These are phyloP conservation scores for Pascua sp. DNA, from an alignment of 1,284 basidiomycete species.

Conservation along the genomic window DNA sequence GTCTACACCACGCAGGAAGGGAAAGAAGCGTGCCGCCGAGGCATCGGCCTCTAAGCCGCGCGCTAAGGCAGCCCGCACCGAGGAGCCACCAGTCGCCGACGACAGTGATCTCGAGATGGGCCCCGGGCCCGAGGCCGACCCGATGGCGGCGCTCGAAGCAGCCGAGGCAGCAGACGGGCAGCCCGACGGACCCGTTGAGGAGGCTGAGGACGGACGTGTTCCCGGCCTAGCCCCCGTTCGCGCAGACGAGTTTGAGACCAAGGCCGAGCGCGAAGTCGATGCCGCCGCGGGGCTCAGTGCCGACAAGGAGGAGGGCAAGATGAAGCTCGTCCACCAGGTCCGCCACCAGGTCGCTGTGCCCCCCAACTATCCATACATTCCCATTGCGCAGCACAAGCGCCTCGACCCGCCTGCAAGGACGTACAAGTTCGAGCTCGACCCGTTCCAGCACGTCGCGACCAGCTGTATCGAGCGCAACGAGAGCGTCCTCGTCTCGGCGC, in stretches of 20 bases:
- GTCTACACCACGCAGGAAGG: constrained; percentile 6
- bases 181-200: constrained; percentile 17
- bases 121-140: constrained; percentile 2
- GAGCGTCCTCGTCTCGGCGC: constrained; percentile 94
- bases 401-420: constrained; percentile 83
- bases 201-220: constrained; percentile 13
- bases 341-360: constrained; percentile 74
- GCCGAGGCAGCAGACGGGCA: constrained; percentile 8
- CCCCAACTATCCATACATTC: constrained; percentile 83
- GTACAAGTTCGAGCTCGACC: constrained; percentile 96
- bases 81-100: constrained; percentile 5
- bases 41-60: background rate
- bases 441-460: constrained; percentile 94
- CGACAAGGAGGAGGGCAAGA: constrained; percentile 50
- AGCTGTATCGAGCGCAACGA: constrained; percentile 95
- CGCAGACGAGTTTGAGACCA: constrained; percentile 83
- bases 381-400: constrained; percentile 88
- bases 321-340: constrained; percentile 50
- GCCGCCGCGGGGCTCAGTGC: constrained; percentile 73
- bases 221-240: constrained; percentile 66
- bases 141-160: constrained; percentile 1
- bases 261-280: constrained; percentile 81
- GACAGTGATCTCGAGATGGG: constrained; percentile 7
- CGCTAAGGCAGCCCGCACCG: constrained; percentile 10
- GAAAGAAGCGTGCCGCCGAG: constrained; percentile 11